Conservation (phyloP, 148 eudicot species). For the Pharnaceum exiguum region DNA sequence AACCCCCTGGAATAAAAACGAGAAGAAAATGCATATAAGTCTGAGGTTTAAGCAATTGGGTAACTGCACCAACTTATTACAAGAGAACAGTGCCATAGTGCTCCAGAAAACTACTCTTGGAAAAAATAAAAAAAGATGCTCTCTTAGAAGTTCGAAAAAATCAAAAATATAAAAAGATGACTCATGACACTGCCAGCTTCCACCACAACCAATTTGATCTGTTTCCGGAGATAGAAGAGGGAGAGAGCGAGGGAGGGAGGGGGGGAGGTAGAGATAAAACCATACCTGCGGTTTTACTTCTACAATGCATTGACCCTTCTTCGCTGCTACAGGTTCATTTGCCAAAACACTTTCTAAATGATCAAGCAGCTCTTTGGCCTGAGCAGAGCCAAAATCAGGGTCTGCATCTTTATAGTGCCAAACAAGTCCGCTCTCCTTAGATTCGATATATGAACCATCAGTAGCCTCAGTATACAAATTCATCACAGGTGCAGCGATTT, state of each 20-base stretch:
- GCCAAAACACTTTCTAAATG: conserved; percentile 39
- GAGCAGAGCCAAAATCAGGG: conserved; percentile 41
- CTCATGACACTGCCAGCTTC: too few species aligned
- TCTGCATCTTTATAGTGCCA: conserved; percentile 38
- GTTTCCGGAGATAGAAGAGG: too few species aligned
- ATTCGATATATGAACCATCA: conserved; percentile 33
- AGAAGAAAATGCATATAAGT: neutral
- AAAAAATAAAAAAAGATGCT: too few species aligned
- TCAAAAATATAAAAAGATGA: too few species aligned
- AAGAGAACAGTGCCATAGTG: too few species aligned
- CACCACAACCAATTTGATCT: too few species aligned
- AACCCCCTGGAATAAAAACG: conserved; percentile 19
- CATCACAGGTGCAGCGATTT: conserved; percentile 37
- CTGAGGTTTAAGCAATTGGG: too few species aligned
- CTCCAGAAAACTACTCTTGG: too few species aligned
- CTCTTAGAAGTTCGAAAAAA: too few species aligned
- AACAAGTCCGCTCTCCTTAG: conserved; percentile 38
- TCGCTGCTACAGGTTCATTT: conserved; percentile 37
- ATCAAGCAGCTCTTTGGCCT: conserved; percentile 43
- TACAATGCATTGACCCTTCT: conserved; percentile 34
- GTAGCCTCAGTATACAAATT: conserved; percentile 27
- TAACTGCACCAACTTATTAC: too few species aligned
- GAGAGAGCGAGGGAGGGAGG: too few species aligned
- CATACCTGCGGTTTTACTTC: conserved; percentile 41
- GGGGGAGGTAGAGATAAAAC: too few species aligned